Evolutionary conservation across 2,329 filamentous ascomycete species (phyloP).

Genomic region (Colletotrichum sublineola): DNA sequence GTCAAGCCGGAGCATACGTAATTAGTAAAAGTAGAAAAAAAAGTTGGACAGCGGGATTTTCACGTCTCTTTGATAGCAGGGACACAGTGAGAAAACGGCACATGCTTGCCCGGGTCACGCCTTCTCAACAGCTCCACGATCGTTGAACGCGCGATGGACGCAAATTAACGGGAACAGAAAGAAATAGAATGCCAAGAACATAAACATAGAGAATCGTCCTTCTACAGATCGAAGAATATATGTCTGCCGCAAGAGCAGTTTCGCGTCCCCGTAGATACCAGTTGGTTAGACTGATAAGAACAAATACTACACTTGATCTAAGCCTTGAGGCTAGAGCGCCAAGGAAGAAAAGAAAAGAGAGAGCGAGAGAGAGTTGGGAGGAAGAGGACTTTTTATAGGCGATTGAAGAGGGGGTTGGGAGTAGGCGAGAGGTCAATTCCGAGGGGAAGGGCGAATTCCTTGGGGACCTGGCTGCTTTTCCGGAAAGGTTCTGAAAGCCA

Average conservation of each 20-base stretch:
- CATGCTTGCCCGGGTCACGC: not conserved
- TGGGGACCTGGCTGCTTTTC: not conserved
- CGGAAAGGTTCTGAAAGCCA: not conserved
- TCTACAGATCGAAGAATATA: not conserved
- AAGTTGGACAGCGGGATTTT: not conserved
- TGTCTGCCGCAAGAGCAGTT: not conserved
- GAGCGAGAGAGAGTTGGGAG: not conserved
- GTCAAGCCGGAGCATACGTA: slow-evolving; percentile 11
- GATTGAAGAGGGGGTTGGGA: not conserved
- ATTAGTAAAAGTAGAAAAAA: slow-evolving; percentile 1
- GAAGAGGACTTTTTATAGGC: not conserved
- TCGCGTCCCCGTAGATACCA: slow-evolving; percentile 4
- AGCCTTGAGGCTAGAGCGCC: slow-evolving; percentile 46
- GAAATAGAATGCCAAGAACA: not conserved
- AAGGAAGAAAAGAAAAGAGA: slow-evolving; percentile 36
- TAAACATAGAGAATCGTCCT: not conserved
- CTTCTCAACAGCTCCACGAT: not conserved
- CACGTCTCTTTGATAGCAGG: slow-evolving; percentile 24
- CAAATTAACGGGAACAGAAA: not conserved
- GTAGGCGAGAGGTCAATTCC: not conserved
- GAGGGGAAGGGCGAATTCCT: not conserved
- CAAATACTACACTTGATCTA: slow-evolving; percentile 32
- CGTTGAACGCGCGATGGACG: not conserved
- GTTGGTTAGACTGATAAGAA: slow-evolving; percentile 23
- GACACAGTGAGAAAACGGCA: not conserved